Evolutionary conservation across 371 early-diverging fungal genomes (phyloP).

Genomic region (Mucor saturninus): DNA sequence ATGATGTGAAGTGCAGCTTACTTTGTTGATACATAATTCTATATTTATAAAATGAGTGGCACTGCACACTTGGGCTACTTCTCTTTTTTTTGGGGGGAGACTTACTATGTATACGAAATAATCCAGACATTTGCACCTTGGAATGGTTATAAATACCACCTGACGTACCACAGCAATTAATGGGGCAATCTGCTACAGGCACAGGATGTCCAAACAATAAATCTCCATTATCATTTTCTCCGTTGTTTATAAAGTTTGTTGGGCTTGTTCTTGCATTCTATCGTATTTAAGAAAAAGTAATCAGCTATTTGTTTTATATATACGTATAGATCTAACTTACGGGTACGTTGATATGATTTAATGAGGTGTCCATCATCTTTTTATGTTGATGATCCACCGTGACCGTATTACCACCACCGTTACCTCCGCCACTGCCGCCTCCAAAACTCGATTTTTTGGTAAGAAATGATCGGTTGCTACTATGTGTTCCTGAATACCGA

Average conservation of each 20-base stretch:
- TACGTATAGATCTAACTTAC: not conserved
- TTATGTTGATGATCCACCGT: not conserved
- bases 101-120: constrained; percentile 30
- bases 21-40: constrained; percentile 31
- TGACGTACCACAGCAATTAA: constrained; percentile 21
- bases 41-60: not conserved
- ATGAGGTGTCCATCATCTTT: not conserved
- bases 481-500: constrained; percentile 5
- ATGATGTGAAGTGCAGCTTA: constrained; percentile 26
- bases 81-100: not conserved
- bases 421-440: not conserved
- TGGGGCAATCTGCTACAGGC: constrained; percentile 27
- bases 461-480: constrained; percentile 9
- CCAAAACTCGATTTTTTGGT: constrained; percentile 19
- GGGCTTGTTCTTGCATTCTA: constrained; percentile 8
- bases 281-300: not conserved
- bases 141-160: constrained; percentile 3
- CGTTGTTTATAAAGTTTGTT: constrained; percentile 12
- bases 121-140: constrained; percentile 18
- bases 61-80: not conserved
- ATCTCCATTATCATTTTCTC: constrained; percentile 8
- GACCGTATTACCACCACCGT: too few relatives aligned
- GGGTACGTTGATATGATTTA: not conserved
- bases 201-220: constrained; percentile 21
- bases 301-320: not conserved